Conservation (phyloP, 805 yeast genomes). For the Wickerhamiella sorbophila region DNA sequence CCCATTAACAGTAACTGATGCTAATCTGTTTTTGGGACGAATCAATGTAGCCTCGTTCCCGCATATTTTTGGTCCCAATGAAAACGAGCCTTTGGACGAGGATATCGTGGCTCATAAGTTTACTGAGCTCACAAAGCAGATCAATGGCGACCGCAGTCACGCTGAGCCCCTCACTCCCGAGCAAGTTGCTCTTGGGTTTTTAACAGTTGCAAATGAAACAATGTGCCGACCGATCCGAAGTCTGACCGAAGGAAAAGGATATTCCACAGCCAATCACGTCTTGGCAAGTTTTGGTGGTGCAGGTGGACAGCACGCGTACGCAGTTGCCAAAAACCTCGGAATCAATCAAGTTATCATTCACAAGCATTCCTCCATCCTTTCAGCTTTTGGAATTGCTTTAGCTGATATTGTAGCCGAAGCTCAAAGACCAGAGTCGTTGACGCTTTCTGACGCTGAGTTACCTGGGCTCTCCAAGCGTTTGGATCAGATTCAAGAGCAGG, state of each 20-base stretch:
- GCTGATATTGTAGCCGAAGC: slow-evolving; percentile 73
- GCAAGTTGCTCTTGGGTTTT: slow-evolving; percentile 67
- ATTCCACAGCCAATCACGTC: slow-evolving; percentile 47
- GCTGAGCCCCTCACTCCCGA: slow-evolving; percentile 35
- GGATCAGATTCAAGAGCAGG: slow-evolving; percentile 30
- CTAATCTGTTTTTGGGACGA: slow-evolving; percentile 59
- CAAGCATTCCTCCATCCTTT: slow-evolving; percentile 66
- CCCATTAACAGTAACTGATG: slow-evolving; percentile 74
- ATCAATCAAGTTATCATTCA: slow-evolving; percentile 58
- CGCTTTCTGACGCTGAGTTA: slow-evolving; percentile 25
- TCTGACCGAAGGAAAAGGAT: slow-evolving; percentile 74
- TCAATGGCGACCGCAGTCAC: slow-evolving; percentile 39
- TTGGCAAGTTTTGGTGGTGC: slow-evolving; percentile 86
- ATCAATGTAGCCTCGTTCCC: slow-evolving; percentile 65
- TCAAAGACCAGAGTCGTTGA: slow-evolving; percentile 55
- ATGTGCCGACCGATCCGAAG: slow-evolving; percentile 87
- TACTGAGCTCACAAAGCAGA: slow-evolving; percentile 36
- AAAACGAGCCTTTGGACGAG: slow-evolving; percentile 51
- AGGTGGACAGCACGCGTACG: slow-evolving; percentile 81
- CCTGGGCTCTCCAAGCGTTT: slow-evolving; percentile 33
- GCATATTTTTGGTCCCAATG: slow-evolving; percentile 68
- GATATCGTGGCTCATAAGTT: slow-evolving; percentile 40
- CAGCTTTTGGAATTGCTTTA: slow-evolving; percentile 78
- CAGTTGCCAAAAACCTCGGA: slow-evolving; percentile 59
- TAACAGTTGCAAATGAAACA: slow-evolving; percentile 71